These are phyloP conservation scores for Solanum lycopersicoides DNA, from an alignment of 257 asterid genomes.

Conservation along the genomic window DNA sequence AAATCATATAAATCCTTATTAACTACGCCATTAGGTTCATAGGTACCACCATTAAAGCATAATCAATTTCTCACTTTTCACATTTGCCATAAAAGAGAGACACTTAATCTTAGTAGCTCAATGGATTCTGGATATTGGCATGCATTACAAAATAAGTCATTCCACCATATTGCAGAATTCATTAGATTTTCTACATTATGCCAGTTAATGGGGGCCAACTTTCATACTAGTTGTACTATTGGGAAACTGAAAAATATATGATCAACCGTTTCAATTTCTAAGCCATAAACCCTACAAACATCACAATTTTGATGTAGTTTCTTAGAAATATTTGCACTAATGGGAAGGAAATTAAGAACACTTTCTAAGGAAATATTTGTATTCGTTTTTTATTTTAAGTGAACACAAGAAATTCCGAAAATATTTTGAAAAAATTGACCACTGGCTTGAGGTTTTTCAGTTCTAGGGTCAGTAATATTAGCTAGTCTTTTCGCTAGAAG, in stretches of 20 bases:
- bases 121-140: neutral
- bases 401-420: neutral
- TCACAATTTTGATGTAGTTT: neutral
- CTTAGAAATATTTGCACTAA: neutral
- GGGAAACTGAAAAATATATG: neutral
- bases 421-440: neutral
- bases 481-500: neutral
- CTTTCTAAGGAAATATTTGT: neutral
- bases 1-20: too few species aligned
- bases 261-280: neutral
- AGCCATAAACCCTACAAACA: neutral
- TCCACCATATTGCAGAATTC: neutral
- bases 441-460: neutral
- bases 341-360: neutral
- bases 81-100: too few species aligned
- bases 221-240: neutral
- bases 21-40: too few species aligned
- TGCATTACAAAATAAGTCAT: neutral
- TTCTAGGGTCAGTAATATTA: neutral
- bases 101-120: neutral
- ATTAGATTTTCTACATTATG: neutral
- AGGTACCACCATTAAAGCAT: too few species aligned
- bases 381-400: neutral
- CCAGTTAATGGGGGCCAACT: neutral
- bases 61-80: too few species aligned